Conservation (phyloP, 2,329 filamentous ascomycete genomes). For the Trichoderma breve region DNA sequence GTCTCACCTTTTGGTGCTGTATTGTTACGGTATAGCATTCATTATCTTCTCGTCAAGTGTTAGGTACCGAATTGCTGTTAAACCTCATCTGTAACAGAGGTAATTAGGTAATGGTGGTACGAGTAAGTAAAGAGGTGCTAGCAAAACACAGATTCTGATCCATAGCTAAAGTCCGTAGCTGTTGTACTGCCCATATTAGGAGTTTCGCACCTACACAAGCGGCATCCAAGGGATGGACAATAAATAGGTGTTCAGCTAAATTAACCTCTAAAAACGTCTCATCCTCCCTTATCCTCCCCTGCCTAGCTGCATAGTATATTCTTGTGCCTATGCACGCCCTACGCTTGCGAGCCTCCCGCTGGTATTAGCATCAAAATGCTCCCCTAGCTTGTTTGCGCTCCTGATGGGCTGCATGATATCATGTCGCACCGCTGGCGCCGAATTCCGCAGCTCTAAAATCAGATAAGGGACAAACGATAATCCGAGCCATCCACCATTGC, state of each 20-base stretch:
- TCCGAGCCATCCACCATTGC: neutral
- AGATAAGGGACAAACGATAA: slow-evolving; percentile 15
- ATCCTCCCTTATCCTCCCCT: neutral
- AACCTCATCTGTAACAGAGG: neutral
- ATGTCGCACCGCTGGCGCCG: slow-evolving; percentile 1
- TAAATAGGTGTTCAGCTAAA: neutral
- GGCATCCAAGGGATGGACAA: neutral
- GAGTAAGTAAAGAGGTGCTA: neutral
- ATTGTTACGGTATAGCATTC: neutral
- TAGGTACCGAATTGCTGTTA: neutral
- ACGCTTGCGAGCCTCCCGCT: neutral
- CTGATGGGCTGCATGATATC: slow-evolving; percentile 14
- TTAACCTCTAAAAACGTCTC: neutral
- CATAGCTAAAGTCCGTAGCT: neutral
- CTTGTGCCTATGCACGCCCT: neutral
- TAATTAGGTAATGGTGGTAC: neutral
- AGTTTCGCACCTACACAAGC: neutral
- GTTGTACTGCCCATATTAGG: neutral
- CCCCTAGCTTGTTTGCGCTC: neutral
- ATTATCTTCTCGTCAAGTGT: neutral
- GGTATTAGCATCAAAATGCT: neutral
- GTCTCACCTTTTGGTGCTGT: neutral
- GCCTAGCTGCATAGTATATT: neutral
- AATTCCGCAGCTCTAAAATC: slow-evolving; percentile 1
- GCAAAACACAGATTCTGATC: neutral